Evolutionary conservation across 2,329 filamentous ascomycete species (phyloP).

Genomic region (Colletotrichum nymphaeae): DNA sequence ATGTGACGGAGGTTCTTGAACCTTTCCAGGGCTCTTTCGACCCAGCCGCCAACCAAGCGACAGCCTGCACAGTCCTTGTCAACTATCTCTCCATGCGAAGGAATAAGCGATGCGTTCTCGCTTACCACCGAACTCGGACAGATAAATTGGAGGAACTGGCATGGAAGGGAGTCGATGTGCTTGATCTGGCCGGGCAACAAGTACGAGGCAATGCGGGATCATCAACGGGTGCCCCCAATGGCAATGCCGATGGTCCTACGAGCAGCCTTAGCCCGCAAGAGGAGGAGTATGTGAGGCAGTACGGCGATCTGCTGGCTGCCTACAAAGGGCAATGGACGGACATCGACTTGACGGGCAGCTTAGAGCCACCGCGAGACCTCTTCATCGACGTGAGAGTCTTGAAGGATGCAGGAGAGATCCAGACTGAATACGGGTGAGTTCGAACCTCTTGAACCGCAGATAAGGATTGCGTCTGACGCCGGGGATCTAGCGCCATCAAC

Average conservation of each 20-base stretch:
- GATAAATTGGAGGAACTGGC: constrained; percentile 94
- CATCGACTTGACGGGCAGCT: constrained; percentile 91
- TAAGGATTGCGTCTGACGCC: constrained; percentile 30
- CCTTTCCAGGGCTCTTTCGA: constrained; percentile 89
- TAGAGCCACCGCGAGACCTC: constrained; percentile 93
- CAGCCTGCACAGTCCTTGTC: constrained; percentile 89
- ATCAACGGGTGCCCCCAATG: constrained; percentile 46
- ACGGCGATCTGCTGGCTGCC: constrained; percentile 90
- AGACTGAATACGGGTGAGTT: constrained; percentile 96
- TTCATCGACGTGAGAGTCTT: constrained; percentile 97
- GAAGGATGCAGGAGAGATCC: constrained; percentile 97
- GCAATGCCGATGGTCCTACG: constrained; percentile 60
- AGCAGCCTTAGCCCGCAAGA: constrained; percentile 94
- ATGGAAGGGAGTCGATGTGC: constrained; percentile 88
- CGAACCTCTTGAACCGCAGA: neutral
- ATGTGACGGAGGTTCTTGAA: constrained; percentile 82
- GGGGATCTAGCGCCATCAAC: constrained; percentile 79
- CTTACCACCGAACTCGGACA: constrained; percentile 90
- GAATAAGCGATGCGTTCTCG: constrained; percentile 94
- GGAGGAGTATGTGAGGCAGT: constrained; percentile 94
- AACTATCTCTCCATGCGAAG: constrained; percentile 95
- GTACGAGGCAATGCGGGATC: constrained; percentile 51
- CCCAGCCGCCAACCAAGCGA: constrained; percentile 82
- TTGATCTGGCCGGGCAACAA: constrained; percentile 75
- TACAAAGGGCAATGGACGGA: constrained; percentile 99